Base-by-base conservation (phyloP, 441 rosid species). In the Syzygium malaccense region DNA sequence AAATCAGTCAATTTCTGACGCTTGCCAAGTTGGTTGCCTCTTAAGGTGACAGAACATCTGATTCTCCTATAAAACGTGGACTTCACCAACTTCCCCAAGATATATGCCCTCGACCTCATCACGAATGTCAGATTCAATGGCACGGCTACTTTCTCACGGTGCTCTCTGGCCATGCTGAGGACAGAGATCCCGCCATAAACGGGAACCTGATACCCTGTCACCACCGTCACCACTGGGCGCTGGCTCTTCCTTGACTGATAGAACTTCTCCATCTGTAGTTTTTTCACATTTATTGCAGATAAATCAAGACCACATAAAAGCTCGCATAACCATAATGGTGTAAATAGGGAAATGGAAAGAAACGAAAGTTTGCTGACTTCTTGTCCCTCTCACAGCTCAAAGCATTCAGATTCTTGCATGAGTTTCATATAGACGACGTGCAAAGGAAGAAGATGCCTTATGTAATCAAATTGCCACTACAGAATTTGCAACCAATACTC, bases 81-180 rank as follows among this genome's bases (percentile, higher is more conserved):
- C 89, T 92, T 92, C 26, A 96, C 98, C 87, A 95, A 89, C 89
- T 90, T 93, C 68, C 99, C 98, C 92, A 95, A 62, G 90, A 97
- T 94, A 93, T 95, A 94, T 19, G 98, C 98, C 86, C 91, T 95
- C 6, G 99, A 96, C 68, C 95, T 95, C 88, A 97, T 64, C 88
- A 90, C 93, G 14, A 97, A 91, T 12, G 99, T 96, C 88, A 97
- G 92, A 92, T 96, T 96, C 30, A 97, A 91, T 6, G 99, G 99
- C 83, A 96, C 90, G 3, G 93, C 87, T 17, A 94, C 87, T 32
- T 66, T 92, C 54, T 93, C 92, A 4, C 83, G 88, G 87, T 92
- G 96, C 62, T 86, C 90, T 86, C 89, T 85, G n/a, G 93, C 91
- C 26, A 49, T 88, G 32, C 91, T 87, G 56, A 94, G 94, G 71